Evolutionary conservation across 495 filamentous ascomycete genomes (phyloP).

Genomic region (Hyphodiscus hymeniophilus): DNA sequence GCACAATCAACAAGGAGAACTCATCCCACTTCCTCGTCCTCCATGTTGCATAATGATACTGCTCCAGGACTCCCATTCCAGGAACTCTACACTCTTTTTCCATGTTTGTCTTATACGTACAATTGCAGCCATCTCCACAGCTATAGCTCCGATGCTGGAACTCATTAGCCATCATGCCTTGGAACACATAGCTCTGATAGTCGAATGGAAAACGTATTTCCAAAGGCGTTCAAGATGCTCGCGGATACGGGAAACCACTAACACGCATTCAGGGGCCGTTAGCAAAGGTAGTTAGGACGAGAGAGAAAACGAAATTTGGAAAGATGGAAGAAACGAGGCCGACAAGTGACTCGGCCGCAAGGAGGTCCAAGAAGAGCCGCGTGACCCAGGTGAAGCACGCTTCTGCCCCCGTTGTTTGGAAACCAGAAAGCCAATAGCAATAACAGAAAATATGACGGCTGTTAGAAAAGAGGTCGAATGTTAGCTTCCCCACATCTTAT

Average conservation of each 20-base stretch:
- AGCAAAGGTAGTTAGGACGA: slow-evolving; percentile 70
- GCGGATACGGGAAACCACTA: slow-evolving; percentile 58
- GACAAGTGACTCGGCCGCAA: slow-evolving; percentile 74
- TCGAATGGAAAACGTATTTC: slow-evolving; percentile 77
- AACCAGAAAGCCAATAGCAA: slow-evolving; percentile 78
- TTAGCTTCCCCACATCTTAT: no score
- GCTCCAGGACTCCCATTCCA: slow-evolving; percentile 56
- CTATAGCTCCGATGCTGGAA: slow-evolving; percentile 53
- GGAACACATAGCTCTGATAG: slow-evolving; percentile 75
- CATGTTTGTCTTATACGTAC: slow-evolving; percentile 60
- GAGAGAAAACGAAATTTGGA: slow-evolving; percentile 67
- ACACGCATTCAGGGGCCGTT: slow-evolving; percentile 87
- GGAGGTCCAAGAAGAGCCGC: slow-evolving; percentile 78
- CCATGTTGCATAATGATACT: slow-evolving; percentile 58
- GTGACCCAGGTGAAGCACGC: slow-evolving; percentile 76
- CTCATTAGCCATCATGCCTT: slow-evolving; percentile 88
- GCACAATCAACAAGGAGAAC: slow-evolving; percentile 64
- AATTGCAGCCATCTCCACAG: slow-evolving; percentile 50
- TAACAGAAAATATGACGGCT: slow-evolving; percentile 52
- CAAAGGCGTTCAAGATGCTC: slow-evolving; percentile 70
- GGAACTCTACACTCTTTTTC: slow-evolving; percentile 56
- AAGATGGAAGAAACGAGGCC: slow-evolving; percentile 64
- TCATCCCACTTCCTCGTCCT: slow-evolving; percentile 63
- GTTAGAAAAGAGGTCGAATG: no score
- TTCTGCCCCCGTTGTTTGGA: slow-evolving; percentile 51